phyloP scores from a whole-genome alignment of 352 stramenopile genomes.

The Aphanomyces cochlioides region DNA sequence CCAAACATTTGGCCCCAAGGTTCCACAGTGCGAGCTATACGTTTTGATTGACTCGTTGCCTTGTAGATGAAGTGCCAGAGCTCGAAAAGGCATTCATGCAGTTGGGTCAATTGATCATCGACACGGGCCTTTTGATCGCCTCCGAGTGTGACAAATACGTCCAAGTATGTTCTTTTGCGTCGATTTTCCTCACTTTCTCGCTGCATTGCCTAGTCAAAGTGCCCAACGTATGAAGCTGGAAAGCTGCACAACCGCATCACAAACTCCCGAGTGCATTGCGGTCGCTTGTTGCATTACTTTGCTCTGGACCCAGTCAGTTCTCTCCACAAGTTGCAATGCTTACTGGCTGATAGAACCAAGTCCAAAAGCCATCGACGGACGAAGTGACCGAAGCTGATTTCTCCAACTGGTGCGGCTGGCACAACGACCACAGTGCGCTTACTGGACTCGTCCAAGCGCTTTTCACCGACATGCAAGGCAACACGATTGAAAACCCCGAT shows the following conservation, averaged over 20 bases:
- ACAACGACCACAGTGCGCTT: slow-evolving; percentile 95
- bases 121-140: slow-evolving; percentile 88
- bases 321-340: neutral
- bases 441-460: slow-evolving; percentile 92
- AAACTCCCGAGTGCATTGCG: slow-evolving; percentile 88
- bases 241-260: slow-evolving; percentile 88
- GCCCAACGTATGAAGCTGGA: slow-evolving; percentile 64
- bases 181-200: neutral
- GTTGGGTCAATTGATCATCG: slow-evolving; percentile 89
- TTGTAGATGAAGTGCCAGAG: slow-evolving; percentile 58
- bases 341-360: slow-evolving; percentile 13
- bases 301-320: slow-evolving; percentile 46
- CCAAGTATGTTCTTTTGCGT: slow-evolving; percentile 27
- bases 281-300: slow-evolving; percentile 96
- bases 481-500: slow-evolving; percentile 70
- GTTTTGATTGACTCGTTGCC: slow-evolving; percentile 14
- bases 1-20: slow-evolving; percentile 91
- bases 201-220: slow-evolving; percentile 39
- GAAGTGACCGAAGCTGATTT: slow-evolving; percentile 70
- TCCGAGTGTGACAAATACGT: slow-evolving; percentile 91
- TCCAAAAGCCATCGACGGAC: slow-evolving; percentile 43
- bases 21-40: slow-evolving; percentile 20
- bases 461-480: slow-evolving; percentile 75
- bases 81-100: slow-evolving; percentile 88
- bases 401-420: slow-evolving; percentile 95